Percentiles rank a stretch among this genome's conserved stretches.
Evolutionary conservation across 805 yeast genomes (phyloP).

Genomic region (Nakazawaea holstii): DNA sequence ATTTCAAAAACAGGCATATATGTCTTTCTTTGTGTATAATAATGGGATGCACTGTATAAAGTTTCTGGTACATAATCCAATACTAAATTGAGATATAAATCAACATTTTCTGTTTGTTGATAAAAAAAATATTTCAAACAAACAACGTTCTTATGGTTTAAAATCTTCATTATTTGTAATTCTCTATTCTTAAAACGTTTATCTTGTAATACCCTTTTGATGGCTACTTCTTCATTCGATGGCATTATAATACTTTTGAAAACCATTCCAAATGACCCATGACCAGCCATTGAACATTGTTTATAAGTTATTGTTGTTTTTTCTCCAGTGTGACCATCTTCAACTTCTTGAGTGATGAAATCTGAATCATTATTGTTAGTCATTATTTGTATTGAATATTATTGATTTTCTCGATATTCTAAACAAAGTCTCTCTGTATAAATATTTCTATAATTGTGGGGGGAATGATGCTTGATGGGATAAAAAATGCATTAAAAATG

Average conservation of each 20-base stretch:
- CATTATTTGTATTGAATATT: background rate
- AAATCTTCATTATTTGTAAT: slow-evolving; percentile 88
- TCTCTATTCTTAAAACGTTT: slow-evolving; percentile 92
- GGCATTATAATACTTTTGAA: slow-evolving; percentile 78
- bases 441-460: background rate
- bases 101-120: slow-evolving; percentile 68
- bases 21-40: slow-evolving; percentile 59
- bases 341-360: slow-evolving; percentile 56
- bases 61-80: slow-evolving; percentile 96
- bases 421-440: background rate
- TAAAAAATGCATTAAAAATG: no score
- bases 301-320: slow-evolving; percentile 63
- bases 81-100: slow-evolving; percentile 82
- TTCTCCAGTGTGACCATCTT: slow-evolving; percentile 68
- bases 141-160: slow-evolving; percentile 82
- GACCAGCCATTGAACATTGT: slow-evolving; percentile 84
- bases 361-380: slow-evolving; percentile 12
- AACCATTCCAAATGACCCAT: slow-evolving; percentile 99
- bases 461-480: no score
- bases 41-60: slow-evolving; percentile 82
- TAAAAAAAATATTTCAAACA: slow-evolving; percentile 85
- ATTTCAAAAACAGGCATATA: slow-evolving; percentile 89
- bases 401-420: background rate
- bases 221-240: slow-evolving; percentile 78
- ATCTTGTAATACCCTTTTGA: slow-evolving; percentile 95